Evolutionary conservation across 441 rosid species (phyloP), one percentile per base, ranked within the genome.

Genomic region (Gossypium laxum): DNA sequence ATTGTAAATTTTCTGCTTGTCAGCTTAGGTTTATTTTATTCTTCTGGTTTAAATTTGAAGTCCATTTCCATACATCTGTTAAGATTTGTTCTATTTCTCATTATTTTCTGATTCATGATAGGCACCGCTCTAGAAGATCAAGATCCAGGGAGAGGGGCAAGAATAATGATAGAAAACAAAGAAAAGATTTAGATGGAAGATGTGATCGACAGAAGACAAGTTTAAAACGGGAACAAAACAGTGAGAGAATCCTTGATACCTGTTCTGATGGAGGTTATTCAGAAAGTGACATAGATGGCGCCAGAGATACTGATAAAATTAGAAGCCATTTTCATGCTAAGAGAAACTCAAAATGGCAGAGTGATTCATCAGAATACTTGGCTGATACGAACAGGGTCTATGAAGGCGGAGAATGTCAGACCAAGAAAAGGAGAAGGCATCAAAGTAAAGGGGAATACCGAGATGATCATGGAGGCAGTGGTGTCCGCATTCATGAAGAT

Each of bases 41-140:
- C 38, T 19, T 12, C 18, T 24, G 14, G 30, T 55, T 18, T n/a
- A 26, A 7, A 11, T 14, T 58, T 5, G 2, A 28, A 61, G 21
- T 51, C 22, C 47, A 28, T 30, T 5, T 45, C 38, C 58, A 21
- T 74, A 52, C 74, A 21, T 66, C 50, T 19, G 32, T n/a, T 60
- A 41, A 4, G 32, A 34, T 38, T 32, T 60, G 30, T 15, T 47
- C 38, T 22, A n/a, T 65, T 22, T 28, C 22, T 60, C 5, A 74
- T 65, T 48, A 70, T 50, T 76, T 70, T 70, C 52, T 72, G 26
- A 71, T 74, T 72, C 60, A 3, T 78, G 52, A 24, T 76, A 90
- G 96, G 83, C 77, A 59, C 75, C 73, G 12, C 75, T 72, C 83
- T 51, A 84, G 81, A 76, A 82, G 88, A 79, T 85, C 90, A 70